Conservation (phyloP, 371 early-diverging fungal species). For the Mucor sp. region DNA sequence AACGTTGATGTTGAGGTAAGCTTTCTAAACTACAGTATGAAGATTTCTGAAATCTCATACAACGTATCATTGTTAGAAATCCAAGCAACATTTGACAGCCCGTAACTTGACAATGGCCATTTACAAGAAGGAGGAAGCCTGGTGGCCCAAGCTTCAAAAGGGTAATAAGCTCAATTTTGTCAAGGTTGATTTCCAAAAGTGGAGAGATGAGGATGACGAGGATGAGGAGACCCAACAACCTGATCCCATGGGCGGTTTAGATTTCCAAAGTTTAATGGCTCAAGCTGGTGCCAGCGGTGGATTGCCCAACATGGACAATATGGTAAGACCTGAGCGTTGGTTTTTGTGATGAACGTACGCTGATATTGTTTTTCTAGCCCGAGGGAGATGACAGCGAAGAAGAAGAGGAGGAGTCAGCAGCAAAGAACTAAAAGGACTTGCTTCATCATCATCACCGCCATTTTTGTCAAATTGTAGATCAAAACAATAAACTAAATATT, state of each 20-base stretch:
- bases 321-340: slow-evolving; percentile 23
- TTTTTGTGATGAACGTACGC: too few species aligned
- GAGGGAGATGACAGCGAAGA: slow-evolving; percentile 45
- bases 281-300: slow-evolving; percentile 44
- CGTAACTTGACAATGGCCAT: slow-evolving; percentile 68
- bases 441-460: not conserved
- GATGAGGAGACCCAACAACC: slow-evolving; percentile 65
- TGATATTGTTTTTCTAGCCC: slow-evolving; percentile 10
- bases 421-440: not conserved
- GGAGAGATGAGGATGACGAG: slow-evolving; percentile 94
- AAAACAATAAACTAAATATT: slow-evolving; percentile 2
- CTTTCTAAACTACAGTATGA: not conserved
- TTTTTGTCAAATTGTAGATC: slow-evolving; percentile 4
- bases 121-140: slow-evolving; percentile 71
- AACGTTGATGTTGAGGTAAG: slow-evolving; percentile 75
- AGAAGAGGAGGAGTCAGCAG: slow-evolving; percentile 23
- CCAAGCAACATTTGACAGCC: slow-evolving; percentile 67
- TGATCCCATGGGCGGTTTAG: slow-evolving; percentile 54
- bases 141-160: slow-evolving; percentile 90
- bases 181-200: slow-evolving; percentile 90
- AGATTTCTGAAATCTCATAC: not conserved
- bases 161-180: slow-evolving; percentile 73
- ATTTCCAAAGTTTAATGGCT: slow-evolving; percentile 44
- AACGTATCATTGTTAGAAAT: slow-evolving; percentile 47
- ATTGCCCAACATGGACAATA: slow-evolving; percentile 53